Conservation (phyloP, 352 stramenopile species). For the Globisporangium cylindrosporum region DNA sequence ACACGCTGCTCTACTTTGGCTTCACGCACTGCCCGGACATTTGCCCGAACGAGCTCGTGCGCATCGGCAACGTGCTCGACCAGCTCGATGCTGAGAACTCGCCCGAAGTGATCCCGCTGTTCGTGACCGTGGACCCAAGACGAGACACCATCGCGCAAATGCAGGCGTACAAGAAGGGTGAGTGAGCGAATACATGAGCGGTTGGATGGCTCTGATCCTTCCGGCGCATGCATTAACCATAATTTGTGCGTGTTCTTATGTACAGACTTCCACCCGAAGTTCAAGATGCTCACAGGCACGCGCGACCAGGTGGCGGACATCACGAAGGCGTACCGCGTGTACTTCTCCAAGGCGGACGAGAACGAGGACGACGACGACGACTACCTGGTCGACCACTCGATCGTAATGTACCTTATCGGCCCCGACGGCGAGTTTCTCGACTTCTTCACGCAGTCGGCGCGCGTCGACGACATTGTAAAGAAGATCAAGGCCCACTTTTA, state of each 20-base stretch:
- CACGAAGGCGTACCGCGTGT: constrained; percentile 98
- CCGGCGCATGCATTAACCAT: neutral
- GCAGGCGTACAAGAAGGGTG: constrained; percentile 92
- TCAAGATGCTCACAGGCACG: constrained; percentile 91
- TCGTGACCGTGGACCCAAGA: constrained; percentile 97
- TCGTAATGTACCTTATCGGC: constrained; percentile 98
- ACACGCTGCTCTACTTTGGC: constrained; percentile 98
- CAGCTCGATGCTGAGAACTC: constrained; percentile 70
- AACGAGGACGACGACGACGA: constrained; percentile 96
- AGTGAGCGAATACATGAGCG: neutral
- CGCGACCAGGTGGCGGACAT: constrained; percentile 95
- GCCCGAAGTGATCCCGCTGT: constrained; percentile 88
- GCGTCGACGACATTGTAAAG: constrained; percentile 92
- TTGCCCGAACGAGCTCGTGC: constrained; percentile 98
- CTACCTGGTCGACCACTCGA: constrained; percentile 99
- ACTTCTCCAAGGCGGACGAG: constrained; percentile 96
- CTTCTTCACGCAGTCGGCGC: constrained; percentile 98
- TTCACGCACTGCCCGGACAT: constrained; percentile 99
- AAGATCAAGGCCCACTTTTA: constrained; percentile 90
- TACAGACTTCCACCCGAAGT: constrained; percentile 76
- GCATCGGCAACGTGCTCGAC: constrained; percentile 95
- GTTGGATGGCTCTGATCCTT: neutral
- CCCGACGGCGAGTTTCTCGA: constrained; percentile 97
- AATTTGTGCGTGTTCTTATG: neutral
- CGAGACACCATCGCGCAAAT: constrained; percentile 97